Percentiles rank a stretch among this genome's conserved stretches.
phyloP scores from a whole-genome alignment of 306 rosid genomes.

The Canavalia gladiata region DNA sequence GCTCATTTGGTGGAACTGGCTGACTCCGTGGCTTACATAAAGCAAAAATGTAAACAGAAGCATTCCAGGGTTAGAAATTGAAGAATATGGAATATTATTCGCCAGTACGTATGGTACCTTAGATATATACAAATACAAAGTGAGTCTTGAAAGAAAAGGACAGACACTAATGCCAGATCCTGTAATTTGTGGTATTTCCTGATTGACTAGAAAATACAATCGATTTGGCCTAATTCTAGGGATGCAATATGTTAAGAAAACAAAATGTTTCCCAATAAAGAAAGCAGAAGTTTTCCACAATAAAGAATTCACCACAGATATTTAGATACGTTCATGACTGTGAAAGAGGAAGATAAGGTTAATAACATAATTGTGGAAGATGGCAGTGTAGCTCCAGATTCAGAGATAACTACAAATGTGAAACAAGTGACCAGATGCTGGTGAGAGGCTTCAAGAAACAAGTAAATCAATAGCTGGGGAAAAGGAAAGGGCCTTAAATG shows the following conservation, averaged over 20 bases:
- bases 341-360: neutral
- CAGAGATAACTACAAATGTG: neutral
- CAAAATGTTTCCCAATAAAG: neutral
- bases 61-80: neutral
- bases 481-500: neutral
- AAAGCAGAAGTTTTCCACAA: neutral
- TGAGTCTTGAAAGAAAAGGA: neutral
- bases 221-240: neutral
- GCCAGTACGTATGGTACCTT: neutral
- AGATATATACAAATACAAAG: neutral
- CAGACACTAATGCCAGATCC: neutral
- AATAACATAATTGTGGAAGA: conserved; percentile 9
- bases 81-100: neutral
- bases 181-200: neutral
- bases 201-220: neutral
- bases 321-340: neutral
- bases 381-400: neutral
- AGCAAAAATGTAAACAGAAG: conserved; percentile 24
- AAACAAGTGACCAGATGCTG: conserved; percentile 12
- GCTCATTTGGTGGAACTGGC: conserved; percentile 66
- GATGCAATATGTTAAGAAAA: neutral
- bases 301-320: neutral
- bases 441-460: neutral
- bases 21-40: conserved; percentile 61
- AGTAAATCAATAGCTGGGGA: neutral